These are phyloP conservation scores for Takashimella tepidaria DNA, from an alignment of 1,284 basidiomycete species.

Conservation along the genomic window DNA sequence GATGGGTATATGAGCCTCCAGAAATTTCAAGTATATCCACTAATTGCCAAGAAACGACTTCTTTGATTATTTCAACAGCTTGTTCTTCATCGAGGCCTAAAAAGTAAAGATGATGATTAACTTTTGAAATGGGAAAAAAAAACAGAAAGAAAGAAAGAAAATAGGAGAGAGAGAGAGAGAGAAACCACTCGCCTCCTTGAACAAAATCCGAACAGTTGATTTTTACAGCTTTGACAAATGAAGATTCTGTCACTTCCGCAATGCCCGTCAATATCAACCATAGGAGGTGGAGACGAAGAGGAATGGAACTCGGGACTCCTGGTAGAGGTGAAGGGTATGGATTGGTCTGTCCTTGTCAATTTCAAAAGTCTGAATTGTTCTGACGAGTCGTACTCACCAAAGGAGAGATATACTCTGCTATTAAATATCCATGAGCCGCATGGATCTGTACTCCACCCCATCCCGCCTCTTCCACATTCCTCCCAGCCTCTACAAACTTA, in stretches of 20 bases:
- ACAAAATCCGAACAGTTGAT: conserved; percentile 82
- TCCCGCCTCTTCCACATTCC: conserved; percentile 62
- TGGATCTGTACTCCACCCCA: conserved; percentile 90
- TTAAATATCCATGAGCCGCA: conserved; percentile 80
- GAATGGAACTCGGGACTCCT: conserved; percentile 47
- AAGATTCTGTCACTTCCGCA: conserved; percentile 54
- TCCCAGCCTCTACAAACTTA: conserved; percentile 66
- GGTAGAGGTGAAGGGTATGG: conserved; percentile 56
- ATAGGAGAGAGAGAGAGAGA: too few relatives aligned
- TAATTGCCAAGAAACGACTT: conserved; percentile 51
- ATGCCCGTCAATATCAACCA: conserved; percentile 61
- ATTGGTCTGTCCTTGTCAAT: conserved; percentile 71
- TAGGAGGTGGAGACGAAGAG: conserved; percentile 57
- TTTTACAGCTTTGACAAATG: conserved; percentile 78
- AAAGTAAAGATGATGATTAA: background rate
- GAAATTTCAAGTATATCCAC: conserved; percentile 47
- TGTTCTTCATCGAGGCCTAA: conserved; percentile 33
- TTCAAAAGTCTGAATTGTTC: background rate
- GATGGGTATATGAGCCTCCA: conserved; percentile 41
- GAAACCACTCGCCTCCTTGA: conserved; percentile 51
- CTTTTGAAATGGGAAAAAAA: background rate
- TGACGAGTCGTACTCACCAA: conserved; percentile 53
- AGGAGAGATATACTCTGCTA: conserved; percentile 77
- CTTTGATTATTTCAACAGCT: conserved; percentile 34
- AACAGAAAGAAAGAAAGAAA: conserved; percentile 9